Evolutionary conservation across 2,329 filamentous ascomycete genomes (phyloP).

Genomic region (Diplodia seriata): DNA sequence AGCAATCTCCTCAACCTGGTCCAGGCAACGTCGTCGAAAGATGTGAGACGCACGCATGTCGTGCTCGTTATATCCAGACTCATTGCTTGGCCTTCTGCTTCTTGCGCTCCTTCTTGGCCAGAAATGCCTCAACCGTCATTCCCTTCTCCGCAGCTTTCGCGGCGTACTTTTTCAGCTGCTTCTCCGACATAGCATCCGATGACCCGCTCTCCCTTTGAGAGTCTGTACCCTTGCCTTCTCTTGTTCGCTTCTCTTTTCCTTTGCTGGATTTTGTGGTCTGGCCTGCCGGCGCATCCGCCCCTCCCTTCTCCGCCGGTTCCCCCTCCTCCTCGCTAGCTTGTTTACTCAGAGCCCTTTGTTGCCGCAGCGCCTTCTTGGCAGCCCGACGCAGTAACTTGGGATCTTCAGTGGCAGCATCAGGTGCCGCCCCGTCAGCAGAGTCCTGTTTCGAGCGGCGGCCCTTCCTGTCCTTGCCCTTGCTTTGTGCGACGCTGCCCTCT

Average conservation of each 20-base stretch:
- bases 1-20: background rate
- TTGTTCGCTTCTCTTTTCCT: slow-evolving; percentile 37
- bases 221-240: slow-evolving; percentile 34
- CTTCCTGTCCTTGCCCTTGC: slow-evolving; percentile 27
- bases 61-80: background rate
- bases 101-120: slow-evolving; percentile 43
- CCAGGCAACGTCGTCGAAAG: background rate
- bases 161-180: slow-evolving; percentile 19
- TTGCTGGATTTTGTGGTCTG: slow-evolving; percentile 3
- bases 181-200: background rate
- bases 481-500: slow-evolving; percentile 20
- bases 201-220: background rate
- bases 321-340: slow-evolving; percentile 31
- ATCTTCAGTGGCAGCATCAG: slow-evolving; percentile 33
- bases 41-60: background rate
- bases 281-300: background rate
- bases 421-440: slow-evolving; percentile 34
- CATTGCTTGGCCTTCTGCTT: slow-evolving; percentile 19
- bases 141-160: slow-evolving; percentile 41
- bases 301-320: background rate
- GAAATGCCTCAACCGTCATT: slow-evolving; percentile 48
- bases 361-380: slow-evolving; percentile 33
- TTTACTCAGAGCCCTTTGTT: slow-evolving; percentile 13
- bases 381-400: slow-evolving; percentile 34
- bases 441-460: slow-evolving; percentile 33